phyloP scores from a whole-genome alignment of 352 stramenopile genomes.

The Globisporangium acanthophoron region DNA sequence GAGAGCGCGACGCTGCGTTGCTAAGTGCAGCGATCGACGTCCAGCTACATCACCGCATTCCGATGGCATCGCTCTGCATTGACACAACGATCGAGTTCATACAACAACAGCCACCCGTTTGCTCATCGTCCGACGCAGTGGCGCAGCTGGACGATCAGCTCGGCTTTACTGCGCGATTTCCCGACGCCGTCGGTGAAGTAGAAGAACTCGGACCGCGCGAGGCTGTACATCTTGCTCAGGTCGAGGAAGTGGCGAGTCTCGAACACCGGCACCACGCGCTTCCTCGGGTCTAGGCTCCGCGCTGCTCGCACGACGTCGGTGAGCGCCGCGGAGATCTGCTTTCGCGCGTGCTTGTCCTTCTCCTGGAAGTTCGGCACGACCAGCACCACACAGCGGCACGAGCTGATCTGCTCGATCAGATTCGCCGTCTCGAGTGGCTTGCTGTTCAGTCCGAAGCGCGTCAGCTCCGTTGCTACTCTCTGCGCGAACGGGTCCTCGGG shows the following conservation, averaged over 20 bases:
- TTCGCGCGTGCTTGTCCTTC: slow-evolving; percentile 22
- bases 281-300: slow-evolving; percentile 16
- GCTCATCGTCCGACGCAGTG: slow-evolving; percentile 3
- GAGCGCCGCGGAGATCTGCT: slow-evolving; percentile 33
- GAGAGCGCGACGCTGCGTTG: not conserved
- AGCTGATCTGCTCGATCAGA: slow-evolving; percentile 6
- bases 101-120: too few relatives aligned
- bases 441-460: slow-evolving; percentile 12
- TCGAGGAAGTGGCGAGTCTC: slow-evolving; percentile 57
- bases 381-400: slow-evolving; percentile 25
- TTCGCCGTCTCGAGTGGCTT: slow-evolving; percentile 9
- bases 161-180: slow-evolving; percentile 25
- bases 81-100: not conserved
- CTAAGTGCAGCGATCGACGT: not conserved
- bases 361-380: slow-evolving; percentile 30
- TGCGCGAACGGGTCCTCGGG: slow-evolving; percentile 10
- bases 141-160: slow-evolving; percentile 38
- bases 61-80: not conserved
- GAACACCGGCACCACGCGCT: slow-evolving; percentile 49
- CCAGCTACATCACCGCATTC: too few relatives aligned
- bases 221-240: slow-evolving; percentile 71
- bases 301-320: slow-evolving; percentile 31
- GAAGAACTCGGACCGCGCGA: slow-evolving; percentile 57
- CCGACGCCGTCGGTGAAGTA: slow-evolving; percentile 59
- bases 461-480: slow-evolving; percentile 9